phyloP scores from a whole-genome alignment of 805 yeast species.

The Candida methanosorbosa region DNA sequence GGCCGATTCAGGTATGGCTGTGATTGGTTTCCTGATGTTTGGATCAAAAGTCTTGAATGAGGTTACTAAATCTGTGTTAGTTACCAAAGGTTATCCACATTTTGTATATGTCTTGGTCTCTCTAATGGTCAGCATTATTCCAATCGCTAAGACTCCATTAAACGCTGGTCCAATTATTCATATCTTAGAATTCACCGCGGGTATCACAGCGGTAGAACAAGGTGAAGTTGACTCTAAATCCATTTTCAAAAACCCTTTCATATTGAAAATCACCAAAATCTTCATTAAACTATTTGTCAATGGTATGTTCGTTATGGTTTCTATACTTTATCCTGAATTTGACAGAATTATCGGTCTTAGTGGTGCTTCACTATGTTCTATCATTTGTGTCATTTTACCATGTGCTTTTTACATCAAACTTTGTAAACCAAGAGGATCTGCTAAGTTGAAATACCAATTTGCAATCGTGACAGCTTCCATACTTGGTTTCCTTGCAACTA shows the following conservation, averaged over 20 bases:
- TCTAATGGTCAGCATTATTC: constrained; percentile 65
- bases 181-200: constrained; percentile 47
- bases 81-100: constrained; percentile 58
- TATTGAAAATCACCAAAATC: constrained; percentile 6
- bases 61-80: constrained; percentile 65
- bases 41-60: constrained; percentile 63
- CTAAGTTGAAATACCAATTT: constrained; percentile 30
- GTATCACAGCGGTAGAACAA: constrained; percentile 16
- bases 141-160: constrained; percentile 80
- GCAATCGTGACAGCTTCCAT: constrained; percentile 39
- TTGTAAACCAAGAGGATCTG: constrained; percentile 39
- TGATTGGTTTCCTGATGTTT: constrained; percentile 72
- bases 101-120: constrained; percentile 52
- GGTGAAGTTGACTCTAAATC: constrained; percentile 10
- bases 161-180: constrained; percentile 80
- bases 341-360: constrained; percentile 77
- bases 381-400: constrained; percentile 75
- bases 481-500: constrained; percentile 53
- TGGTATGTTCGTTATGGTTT: constrained; percentile 50
- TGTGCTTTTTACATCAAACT: constrained; percentile 63
- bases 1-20: constrained; percentile 54
- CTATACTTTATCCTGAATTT: constrained; percentile 73
- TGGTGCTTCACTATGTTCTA: constrained; percentile 77
- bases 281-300: constrained; percentile 45
- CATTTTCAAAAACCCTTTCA: background rate